Conservation (phyloP, 768 basidiomycete species). For the Roridomyces roridus region DNA sequence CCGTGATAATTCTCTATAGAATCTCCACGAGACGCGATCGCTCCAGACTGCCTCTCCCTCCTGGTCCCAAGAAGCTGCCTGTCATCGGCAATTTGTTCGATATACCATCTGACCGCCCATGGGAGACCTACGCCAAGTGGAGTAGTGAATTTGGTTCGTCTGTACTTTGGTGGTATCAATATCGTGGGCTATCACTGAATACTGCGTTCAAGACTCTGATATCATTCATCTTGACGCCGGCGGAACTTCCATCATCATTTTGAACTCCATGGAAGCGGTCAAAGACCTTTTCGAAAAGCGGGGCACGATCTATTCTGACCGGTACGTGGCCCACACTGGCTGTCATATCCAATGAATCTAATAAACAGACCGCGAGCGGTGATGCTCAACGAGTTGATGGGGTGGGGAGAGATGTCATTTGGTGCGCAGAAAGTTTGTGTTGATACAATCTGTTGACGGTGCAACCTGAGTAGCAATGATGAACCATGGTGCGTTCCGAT, state of each 20-base stretch:
- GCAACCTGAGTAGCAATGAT: not conserved
- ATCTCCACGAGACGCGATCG: no score
- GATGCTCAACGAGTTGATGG: slow-evolving; percentile 14
- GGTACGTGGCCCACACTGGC: slow-evolving; percentile 6
- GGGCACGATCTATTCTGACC: slow-evolving; percentile 29
- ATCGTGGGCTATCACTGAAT: no score
- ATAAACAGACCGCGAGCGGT: not conserved
- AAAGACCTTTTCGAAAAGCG: slow-evolving; percentile 42
- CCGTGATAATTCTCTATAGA: no score
- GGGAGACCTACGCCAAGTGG: no score
- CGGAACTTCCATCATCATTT: slow-evolving; percentile 33
- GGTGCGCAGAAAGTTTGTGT: not conserved
- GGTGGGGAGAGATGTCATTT: not conserved
- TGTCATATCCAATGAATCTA: not conserved
- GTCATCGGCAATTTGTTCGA: no score
- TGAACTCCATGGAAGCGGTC: slow-evolving; percentile 38
- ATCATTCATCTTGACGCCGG: slow-evolving; percentile 33
- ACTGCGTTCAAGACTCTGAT: slow-evolving; percentile 35
- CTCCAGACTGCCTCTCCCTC: no score
- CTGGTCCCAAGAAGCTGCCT: no score
- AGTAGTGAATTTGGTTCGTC: no score
- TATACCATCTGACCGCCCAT: no score
- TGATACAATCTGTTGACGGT: not conserved
- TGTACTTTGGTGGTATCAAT: no score
- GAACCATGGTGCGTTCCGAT: not conserved